phyloP scores from a whole-genome alignment of 2,329 filamentous ascomycete genomes.

The Paradendryphiella salina region DNA sequence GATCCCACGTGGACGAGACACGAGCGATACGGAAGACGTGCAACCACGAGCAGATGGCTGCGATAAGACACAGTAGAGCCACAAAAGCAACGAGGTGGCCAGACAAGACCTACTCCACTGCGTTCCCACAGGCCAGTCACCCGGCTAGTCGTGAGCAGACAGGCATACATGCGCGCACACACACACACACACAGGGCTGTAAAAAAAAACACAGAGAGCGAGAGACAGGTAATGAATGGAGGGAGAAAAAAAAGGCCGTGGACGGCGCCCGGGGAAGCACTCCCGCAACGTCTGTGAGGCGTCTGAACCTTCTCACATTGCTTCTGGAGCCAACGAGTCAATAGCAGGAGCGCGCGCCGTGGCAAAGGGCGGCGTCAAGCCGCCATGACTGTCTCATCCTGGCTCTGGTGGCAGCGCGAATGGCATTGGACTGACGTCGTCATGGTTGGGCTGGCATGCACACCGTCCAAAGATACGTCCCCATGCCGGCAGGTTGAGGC shows the following conservation, averaged over 20 bases:
- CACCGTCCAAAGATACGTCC: no score
- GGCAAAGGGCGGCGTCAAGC: conserved; percentile 5
- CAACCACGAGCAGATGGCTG: conserved; percentile 3
- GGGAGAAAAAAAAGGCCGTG: conserved; percentile 25
- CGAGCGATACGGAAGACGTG: not conserved
- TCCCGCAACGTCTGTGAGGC: conserved; percentile 34
- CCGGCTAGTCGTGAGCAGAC: conserved; percentile 24
- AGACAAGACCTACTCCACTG: conserved; percentile 4
- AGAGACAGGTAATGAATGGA: conserved; percentile 13
- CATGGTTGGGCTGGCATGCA: no score
- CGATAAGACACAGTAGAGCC: not conserved
- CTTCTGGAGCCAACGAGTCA: conserved; percentile 39
- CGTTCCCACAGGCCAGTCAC: conserved; percentile 40
- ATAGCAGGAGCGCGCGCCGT: conserved; percentile 12
- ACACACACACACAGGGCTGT: conserved; percentile 12
- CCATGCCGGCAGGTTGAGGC: not conserved
- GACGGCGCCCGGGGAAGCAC: conserved; percentile 37
- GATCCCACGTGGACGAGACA: conserved; percentile 8
- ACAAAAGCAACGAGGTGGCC: not conserved
- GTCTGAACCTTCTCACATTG: conserved; percentile 28
- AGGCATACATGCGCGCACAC: not conserved
- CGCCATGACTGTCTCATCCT: conserved; percentile 23
- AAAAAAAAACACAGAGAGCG: conserved; percentile 12
- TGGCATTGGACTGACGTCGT: not conserved
- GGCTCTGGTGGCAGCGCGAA: not conserved